These are phyloP conservation scores for Trapa incisa DNA, from an alignment of 345 rosid genomes.

Conservation along the genomic window DNA sequence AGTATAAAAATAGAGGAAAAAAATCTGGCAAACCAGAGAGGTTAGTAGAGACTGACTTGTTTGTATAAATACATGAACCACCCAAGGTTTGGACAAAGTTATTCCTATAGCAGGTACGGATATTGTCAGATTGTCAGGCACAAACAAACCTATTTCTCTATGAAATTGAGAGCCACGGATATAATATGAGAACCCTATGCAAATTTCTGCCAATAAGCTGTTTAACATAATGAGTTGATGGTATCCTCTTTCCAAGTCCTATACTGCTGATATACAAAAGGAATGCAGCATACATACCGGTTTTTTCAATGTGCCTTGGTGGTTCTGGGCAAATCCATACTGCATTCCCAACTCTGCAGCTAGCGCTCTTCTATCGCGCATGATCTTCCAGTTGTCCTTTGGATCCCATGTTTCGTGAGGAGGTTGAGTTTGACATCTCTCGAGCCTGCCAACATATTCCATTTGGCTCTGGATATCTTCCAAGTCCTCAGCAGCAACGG, in stretches of 20 bases:
- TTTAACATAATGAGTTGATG: no score
- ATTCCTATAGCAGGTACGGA: no score
- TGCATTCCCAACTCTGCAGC: conserved; percentile 38
- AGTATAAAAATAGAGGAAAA: no score
- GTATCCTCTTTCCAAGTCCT: conserved; percentile 8
- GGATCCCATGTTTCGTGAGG: conserved; percentile 21
- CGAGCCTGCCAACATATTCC: conserved; percentile 37
- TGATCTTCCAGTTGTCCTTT: conserved; percentile 33
- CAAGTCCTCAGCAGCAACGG: conserved; percentile 52
- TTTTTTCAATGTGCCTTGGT: conserved; percentile 11
- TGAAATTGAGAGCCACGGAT: no score
- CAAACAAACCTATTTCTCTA: no score
- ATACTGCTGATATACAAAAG: not conserved
- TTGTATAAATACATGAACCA: not conserved
- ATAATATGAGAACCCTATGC: no score
- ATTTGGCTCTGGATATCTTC: conserved; percentile 43
- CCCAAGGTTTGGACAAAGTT: no score
- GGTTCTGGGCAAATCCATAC: conserved; percentile 19
- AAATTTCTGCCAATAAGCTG: no score
- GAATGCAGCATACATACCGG: conserved; percentile 1
- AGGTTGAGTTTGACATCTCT: conserved; percentile 39
- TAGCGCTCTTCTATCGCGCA: conserved; percentile 24
- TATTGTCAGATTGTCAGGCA: no score
- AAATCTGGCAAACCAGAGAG: no score
- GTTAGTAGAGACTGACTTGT: no score